Evolutionary conservation across 345 rosid species (phyloP).

Genomic region (Acer campestre): DNA sequence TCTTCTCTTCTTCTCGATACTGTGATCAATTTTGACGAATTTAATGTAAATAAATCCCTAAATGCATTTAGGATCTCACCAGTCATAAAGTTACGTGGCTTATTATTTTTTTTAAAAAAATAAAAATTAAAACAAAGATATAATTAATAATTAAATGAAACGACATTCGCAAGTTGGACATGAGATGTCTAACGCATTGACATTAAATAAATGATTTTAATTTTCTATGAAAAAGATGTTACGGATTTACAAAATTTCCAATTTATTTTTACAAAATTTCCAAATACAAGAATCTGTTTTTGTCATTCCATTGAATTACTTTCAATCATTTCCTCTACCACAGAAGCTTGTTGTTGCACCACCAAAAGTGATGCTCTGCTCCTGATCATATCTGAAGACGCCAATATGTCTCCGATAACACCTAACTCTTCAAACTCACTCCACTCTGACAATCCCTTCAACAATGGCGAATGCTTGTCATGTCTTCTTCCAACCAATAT

Average conservation of each 20-base stretch:
- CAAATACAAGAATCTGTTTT: neutral
- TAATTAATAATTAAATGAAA: too few relatives aligned
- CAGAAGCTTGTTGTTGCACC: conserved; percentile 39
- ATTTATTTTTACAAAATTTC: too few relatives aligned
- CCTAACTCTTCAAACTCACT: conserved; percentile 42
- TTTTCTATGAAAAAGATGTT: neutral
- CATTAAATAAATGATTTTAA: too few relatives aligned
- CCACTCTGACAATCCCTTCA: conserved; percentile 44
- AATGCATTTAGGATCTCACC: neutral
- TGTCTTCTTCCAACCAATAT: conserved; percentile 51
- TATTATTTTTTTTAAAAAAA: too few relatives aligned
- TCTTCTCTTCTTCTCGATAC: too few relatives aligned
- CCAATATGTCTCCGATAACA: conserved; percentile 42
- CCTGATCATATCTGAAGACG: conserved; percentile 34
- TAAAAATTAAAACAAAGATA: too few relatives aligned
- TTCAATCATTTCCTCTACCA: conserved; percentile 11
- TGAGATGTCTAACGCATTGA: too few relatives aligned
- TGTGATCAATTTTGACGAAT: too few relatives aligned
- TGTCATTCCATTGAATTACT: neutral
- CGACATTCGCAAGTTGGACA: too few relatives aligned
- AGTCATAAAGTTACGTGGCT: neutral
- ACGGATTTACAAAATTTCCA: neutral
- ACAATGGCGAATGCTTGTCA: conserved; percentile 20
- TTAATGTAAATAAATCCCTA: too few relatives aligned
- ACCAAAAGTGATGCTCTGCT: conserved; percentile 41